These are phyloP conservation scores for Leishmania tropica DNA, from an alignment of 208 protist species.

Conservation along the genomic window DNA sequence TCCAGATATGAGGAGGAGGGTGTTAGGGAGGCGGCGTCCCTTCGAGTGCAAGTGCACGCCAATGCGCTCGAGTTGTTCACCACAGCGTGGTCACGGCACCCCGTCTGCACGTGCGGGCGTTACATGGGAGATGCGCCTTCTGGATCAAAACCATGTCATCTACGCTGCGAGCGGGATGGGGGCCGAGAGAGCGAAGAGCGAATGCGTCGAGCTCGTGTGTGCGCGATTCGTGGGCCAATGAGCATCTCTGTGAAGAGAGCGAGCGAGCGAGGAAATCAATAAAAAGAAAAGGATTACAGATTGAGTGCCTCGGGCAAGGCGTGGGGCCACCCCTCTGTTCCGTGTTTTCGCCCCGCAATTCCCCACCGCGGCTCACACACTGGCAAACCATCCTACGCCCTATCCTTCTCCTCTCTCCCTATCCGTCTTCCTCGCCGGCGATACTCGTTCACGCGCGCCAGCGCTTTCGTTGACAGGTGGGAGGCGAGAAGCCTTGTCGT, in stretches of 20 bases:
- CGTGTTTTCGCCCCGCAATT: background rate
- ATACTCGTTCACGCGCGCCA: background rate
- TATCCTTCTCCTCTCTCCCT: background rate
- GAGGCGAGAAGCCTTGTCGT: background rate
- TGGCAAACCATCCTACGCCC: no score
- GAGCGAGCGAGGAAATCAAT: background rate
- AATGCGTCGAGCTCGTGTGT: background rate
- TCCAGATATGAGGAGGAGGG: background rate
- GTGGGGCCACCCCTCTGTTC: background rate
- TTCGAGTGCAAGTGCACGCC: background rate
- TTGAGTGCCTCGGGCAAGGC: background rate
- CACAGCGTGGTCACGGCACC: background rate
- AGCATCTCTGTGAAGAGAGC: background rate
- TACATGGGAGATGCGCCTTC: background rate
- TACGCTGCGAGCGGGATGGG: background rate
- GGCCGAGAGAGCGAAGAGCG: background rate
- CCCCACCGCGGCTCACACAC: background rate
- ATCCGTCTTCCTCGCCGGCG: background rate
- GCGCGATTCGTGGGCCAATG: background rate
- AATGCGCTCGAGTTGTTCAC: background rate
- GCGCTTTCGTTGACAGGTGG: background rate
- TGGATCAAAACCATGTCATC: background rate
- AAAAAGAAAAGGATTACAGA: background rate
- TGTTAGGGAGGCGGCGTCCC: no score
- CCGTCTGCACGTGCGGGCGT: background rate